Evolutionary conservation across 2,329 filamentous ascomycete genomes (phyloP).

Genomic region (Scedosporium minutisporum): DNA sequence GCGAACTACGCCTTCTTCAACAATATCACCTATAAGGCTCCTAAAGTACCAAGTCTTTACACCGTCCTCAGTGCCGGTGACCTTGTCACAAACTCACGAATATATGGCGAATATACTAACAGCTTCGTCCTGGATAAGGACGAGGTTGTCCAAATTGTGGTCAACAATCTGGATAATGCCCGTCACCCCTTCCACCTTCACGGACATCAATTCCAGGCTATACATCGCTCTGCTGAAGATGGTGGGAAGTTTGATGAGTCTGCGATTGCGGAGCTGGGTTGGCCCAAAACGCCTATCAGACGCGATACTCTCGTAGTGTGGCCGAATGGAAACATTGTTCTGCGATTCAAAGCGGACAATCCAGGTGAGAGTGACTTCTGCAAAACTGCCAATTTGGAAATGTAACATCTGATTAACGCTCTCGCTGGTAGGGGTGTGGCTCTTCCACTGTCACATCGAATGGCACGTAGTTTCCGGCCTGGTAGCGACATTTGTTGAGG

Average conservation of each 20-base stretch:
- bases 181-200: constrained; percentile 59
- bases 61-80: constrained; percentile 47
- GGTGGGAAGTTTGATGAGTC: constrained; percentile 43
- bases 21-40: constrained; percentile 52
- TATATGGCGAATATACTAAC: constrained; percentile 43
- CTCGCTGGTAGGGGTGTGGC: constrained; percentile 23
- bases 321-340: constrained; percentile 37
- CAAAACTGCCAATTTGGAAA: background rate
- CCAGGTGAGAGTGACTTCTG: constrained; percentile 18
- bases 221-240: constrained; percentile 47
- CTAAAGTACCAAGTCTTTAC: constrained; percentile 60
- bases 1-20: constrained; percentile 50
- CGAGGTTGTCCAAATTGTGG: constrained; percentile 44
- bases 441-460: constrained; percentile 39
- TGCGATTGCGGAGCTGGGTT: constrained; percentile 24
- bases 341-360: constrained; percentile 34
- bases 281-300: constrained; percentile 30
- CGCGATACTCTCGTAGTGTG: constrained; percentile 38
- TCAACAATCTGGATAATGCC: constrained; percentile 49
- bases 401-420: constrained; percentile 11
- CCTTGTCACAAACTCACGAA: constrained; percentile 32
- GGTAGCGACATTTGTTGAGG: constrained; percentile 20
- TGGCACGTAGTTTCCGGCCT: constrained; percentile 40
- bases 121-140: constrained; percentile 44
- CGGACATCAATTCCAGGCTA: constrained; percentile 48